Evolutionary conservation across 495 filamentous ascomycete genomes (phyloP).

Genomic region (Barbatosphaeria neglecta): DNA sequence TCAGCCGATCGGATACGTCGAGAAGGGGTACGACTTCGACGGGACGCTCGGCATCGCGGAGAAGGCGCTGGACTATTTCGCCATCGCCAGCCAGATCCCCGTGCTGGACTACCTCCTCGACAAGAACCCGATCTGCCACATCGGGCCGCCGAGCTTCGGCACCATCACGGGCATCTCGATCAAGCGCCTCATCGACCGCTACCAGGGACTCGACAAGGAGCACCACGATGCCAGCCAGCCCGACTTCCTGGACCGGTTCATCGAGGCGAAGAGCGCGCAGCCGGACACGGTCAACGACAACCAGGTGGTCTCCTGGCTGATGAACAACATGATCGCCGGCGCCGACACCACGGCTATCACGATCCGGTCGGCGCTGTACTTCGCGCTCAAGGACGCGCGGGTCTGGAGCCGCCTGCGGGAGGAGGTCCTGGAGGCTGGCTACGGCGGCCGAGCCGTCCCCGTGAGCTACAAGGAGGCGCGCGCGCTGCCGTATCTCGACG

Average conservation of each 20-base stretch:
- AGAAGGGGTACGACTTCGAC: conserved; percentile 24
- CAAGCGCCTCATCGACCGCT: conserved; percentile 4
- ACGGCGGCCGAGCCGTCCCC: not conserved
- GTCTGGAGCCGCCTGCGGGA: conserved; percentile 24
- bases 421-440: conserved; percentile 21
- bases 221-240: conserved; percentile 2
- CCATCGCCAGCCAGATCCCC: conserved; percentile 29
- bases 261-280: conserved; percentile 10
- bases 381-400: conserved; percentile 31
- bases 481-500: conserved; percentile 32
- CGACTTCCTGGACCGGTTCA: conserved; percentile 18
- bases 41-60: conserved; percentile 25
- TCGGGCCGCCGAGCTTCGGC: conserved; percentile 17
- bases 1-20: conserved; percentile 24
- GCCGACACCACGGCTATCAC: conserved; percentile 43
- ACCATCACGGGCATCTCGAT: conserved; percentile 3
- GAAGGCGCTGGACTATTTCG: conserved; percentile 32
- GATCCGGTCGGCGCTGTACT: conserved; percentile 39
- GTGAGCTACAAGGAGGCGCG: conserved; percentile 6
- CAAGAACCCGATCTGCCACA: conserved; percentile 31
- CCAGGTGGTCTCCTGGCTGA: conserved; percentile 10
- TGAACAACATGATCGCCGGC: conserved; percentile 34
- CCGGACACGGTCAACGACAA: conserved; percentile 13
- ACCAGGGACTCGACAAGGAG: conserved; percentile 6
- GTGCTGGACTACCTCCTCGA: conserved; percentile 32